phyloP scores from a whole-genome alignment of 495 filamentous ascomycete genomes.

The Rhypophila decipiens region DNA sequence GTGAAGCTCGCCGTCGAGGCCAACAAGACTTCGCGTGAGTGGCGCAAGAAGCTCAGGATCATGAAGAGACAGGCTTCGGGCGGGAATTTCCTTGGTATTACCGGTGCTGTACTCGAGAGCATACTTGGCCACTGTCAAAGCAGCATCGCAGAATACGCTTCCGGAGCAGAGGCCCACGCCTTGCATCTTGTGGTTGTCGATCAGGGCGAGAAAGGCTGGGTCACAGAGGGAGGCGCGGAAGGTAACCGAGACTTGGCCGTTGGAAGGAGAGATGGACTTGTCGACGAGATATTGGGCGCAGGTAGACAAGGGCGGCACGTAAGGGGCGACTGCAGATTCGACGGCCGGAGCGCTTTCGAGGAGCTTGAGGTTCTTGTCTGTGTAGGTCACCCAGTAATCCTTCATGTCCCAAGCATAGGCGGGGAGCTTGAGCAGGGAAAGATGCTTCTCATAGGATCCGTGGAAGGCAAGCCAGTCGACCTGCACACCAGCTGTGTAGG shows the following conservation, averaged over 20 bases:
- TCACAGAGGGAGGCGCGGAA: background rate
- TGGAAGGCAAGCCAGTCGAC: slow-evolving; percentile 72
- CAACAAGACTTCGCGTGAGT: background rate
- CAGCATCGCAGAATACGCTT: slow-evolving; percentile 18
- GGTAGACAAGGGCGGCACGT: too few species aligned
- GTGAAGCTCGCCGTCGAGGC: background rate
- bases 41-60: background rate
- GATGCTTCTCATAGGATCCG: slow-evolving; percentile 51
- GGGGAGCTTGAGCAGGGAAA: slow-evolving; percentile 57
- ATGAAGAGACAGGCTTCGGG: background rate
- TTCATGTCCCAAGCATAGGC: slow-evolving; percentile 68
- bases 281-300: slow-evolving; percentile 2
- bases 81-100: background rate
- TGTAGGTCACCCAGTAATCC: slow-evolving; percentile 74
- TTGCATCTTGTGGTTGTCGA: slow-evolving; percentile 15
- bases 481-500: slow-evolving; percentile 56
- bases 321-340: too few species aligned
- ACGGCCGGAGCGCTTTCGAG: too few species aligned
- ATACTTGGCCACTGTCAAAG: slow-evolving; percentile 11
- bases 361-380: too few species aligned
- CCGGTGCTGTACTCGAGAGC: slow-evolving; percentile 1
- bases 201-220: background rate
- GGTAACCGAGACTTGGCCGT: background rate
- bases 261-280: background rate
- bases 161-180: slow-evolving; percentile 13